Evolutionary conservation across 2,329 filamentous ascomycete genomes (phyloP), one percentile per base, ranked within the genome.

Genomic region (Alternaria hordeiaustralica): DNA sequence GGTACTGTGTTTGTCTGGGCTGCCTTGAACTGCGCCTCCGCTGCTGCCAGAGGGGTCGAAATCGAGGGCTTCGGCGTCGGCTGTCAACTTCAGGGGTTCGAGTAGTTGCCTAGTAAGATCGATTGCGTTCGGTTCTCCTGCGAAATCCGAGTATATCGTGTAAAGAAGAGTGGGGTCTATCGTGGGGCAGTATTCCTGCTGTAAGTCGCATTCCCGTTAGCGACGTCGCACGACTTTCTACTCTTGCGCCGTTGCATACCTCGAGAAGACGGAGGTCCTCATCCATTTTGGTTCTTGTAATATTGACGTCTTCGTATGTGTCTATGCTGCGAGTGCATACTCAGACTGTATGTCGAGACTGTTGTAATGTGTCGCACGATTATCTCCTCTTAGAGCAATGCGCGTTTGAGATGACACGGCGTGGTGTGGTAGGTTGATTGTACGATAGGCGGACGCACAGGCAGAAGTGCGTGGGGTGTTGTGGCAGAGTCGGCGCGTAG

Each of bases 31-130:
- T 8, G 67, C 66, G 63, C 66, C 71, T 12, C 85, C 86, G 26
- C 89, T 87, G 25, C 90, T 87, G 3, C 91, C 93, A 30, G 91
- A 93, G 0, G 92, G 88, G 69, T 96, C 93, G 74, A 97, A 97
- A 0, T 89, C 89, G 15, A 89, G 87, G 73, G 96, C 92, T 75
- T 96, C 91, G 2, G 82, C 80, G 0, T 83, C 77, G 1, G 91
- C 93, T 61, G 86, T 83, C 28, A 87, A 82, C 55, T 90, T 91
- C 13, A 97, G 81, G 1, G 81, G 78, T n/a, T 91, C 84, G 1
- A 97, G 84, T 0, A 86, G 84, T n/a, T 82, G 75, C 28, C 86
- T 86, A 3, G 90, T 88, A 10, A 83, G 81, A 3, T 85, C 74
- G 45, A 89, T 82, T 1, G 81, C 77, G 0, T 85, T 71, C 21